Conservation (phyloP, 2,329 filamentous ascomycete genomes). For the Pestalotiopsis sp. region DNA sequence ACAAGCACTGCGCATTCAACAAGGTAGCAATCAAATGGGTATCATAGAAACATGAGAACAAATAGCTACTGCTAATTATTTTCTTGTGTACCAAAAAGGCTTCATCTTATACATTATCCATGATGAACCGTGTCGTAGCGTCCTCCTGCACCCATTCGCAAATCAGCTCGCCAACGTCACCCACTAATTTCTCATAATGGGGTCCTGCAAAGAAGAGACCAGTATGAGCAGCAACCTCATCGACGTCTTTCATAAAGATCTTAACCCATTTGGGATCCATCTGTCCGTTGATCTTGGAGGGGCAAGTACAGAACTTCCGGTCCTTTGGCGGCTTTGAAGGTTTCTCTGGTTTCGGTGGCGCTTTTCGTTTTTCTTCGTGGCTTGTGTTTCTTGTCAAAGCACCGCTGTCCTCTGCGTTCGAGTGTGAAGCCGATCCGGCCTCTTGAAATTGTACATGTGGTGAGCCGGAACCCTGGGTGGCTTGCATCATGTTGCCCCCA, state of each 20-base stretch:
- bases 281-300: constrained; percentile 54
- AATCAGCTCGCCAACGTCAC: constrained; percentile 70
- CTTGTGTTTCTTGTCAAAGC: not conserved
- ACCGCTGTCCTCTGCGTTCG: not conserved
- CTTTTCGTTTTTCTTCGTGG: not conserved
- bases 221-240: constrained; percentile 85
- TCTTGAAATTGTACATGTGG: not conserved
- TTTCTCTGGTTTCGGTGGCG: constrained; percentile 17
- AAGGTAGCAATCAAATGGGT: not conserved
- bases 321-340: constrained; percentile 50
- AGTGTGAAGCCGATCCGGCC: not conserved
- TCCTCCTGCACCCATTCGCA: constrained; percentile 72
- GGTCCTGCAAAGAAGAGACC: constrained; percentile 75
- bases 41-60: not conserved
- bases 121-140: constrained; percentile 44
- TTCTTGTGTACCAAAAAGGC: not conserved
- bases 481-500: not conserved
- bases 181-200: constrained; percentile 78
- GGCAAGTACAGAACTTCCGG: constrained; percentile 80
- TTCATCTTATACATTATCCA: constrained; percentile 26
- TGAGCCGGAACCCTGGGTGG: not conserved
- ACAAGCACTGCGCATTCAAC: no score
- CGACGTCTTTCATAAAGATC: constrained; percentile 80
- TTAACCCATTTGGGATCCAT: constrained; percentile 76
- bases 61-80: not conserved